Base-by-base conservation (phyloP, 148 eudicot genomes). In the Cornus kousa region DNA sequence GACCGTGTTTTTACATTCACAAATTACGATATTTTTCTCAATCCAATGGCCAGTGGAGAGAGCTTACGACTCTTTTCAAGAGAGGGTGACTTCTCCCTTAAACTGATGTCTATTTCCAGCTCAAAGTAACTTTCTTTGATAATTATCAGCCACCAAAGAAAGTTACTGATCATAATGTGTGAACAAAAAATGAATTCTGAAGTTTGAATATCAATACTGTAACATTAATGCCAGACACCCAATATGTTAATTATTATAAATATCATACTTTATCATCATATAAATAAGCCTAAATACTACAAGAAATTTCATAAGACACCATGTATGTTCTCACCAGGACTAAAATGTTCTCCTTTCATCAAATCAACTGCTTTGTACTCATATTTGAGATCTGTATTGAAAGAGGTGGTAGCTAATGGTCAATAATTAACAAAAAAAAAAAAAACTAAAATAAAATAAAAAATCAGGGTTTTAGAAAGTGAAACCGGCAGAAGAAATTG, bases 301-400 rank as follows among this genome's bases (percentile, higher is more conserved):
- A 43, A 43, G 8, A 5, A 6, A 43, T 43, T 6, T 43, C 48
- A 39, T 39, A 1, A 39, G 43, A 39, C 5, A 39, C 7, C 7
- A 20, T 62, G 7, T 62, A 20, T 62, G 8, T 31, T 12, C 87
- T 80, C 71, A 92, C 97, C 93, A 33, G 87, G 74, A 71, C 71
- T 73, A 14, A 72, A 71, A 0, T 91, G 92, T 39, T 91, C 95
- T 72, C 89, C 93, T 77, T 84, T 88, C 16, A 65, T 17, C 82
- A 90, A 88, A 85, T 90, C 76, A 9, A 92, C 90, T 22, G 90
- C 85, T 71, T 75, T 86, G 69, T 89, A 90, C 80, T 92, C 92
- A 79, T 88, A 90, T 22, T 85, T 76, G 16, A 92, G 69, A 59
- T 92, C 97, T 92, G 83, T 24, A 12, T 11, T 5, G 8, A 32